Conservation (phyloP, 306 rosid species). For the Bauhinia variegata region DNA sequence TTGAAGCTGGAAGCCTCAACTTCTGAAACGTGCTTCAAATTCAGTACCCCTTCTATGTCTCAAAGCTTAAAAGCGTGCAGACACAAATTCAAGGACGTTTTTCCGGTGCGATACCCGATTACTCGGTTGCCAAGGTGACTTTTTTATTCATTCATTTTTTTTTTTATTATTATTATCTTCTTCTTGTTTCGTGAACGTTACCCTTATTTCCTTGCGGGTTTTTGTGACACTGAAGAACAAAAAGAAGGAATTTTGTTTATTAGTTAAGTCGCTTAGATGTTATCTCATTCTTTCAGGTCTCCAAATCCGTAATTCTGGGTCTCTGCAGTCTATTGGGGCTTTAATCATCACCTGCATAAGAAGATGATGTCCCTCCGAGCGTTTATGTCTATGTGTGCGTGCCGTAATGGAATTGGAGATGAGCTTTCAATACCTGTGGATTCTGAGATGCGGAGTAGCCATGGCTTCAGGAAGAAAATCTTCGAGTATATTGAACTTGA, state of each 20-base stretch:
- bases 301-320: neutral
- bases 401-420: conserved; percentile 8
- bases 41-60: conserved; percentile 9
- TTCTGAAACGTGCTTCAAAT: neutral
- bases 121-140: conserved; percentile 12
- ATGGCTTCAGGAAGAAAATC: neutral
- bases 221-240: neutral
- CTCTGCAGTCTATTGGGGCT: neutral
- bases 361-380: conserved; percentile 30
- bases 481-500: conserved; percentile 49
- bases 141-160: too few species aligned
- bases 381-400: conserved; percentile 34
- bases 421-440: conserved; percentile 5
- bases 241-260: neutral
- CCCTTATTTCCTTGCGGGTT: conserved; percentile 1
- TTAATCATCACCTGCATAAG: neutral
- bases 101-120: neutral
- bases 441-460: conserved; percentile 3
- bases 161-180: too few species aligned
- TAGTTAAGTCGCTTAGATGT: neutral
- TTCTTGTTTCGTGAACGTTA: neutral
- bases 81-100: neutral
- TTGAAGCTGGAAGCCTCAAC: too few species aligned
- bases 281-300: conserved; percentile 19
- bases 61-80: neutral